phyloP scores from a whole-genome alignment of 164 flowering plant genomes.

The Dillenia turbinata region DNA sequence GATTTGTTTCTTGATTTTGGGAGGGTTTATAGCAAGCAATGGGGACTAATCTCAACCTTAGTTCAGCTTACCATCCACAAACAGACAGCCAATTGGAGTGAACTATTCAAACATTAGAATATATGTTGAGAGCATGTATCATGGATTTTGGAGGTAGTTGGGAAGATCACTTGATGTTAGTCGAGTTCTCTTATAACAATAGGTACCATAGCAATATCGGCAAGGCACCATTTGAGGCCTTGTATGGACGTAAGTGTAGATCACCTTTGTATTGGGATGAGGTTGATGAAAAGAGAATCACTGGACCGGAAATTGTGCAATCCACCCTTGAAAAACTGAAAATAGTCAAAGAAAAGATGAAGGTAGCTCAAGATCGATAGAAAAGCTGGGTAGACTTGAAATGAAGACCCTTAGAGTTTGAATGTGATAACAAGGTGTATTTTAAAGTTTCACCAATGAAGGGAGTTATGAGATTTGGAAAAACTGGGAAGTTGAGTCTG shows the following conservation, averaged over 20 bases:
- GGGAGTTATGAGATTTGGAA: conserved; percentile 7
- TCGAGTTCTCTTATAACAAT: no score
- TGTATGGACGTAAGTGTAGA: conserved; percentile 18
- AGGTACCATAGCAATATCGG: no score
- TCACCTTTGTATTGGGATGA: conserved; percentile 12
- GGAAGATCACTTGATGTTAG: no score
- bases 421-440: conserved; percentile 10
- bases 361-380: not conserved
- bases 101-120: no score
- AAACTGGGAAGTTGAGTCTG: conserved; percentile 6
- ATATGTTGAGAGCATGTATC: no score
- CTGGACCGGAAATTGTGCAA: conserved; percentile 11
- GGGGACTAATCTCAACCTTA: no score
- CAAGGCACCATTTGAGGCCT: no score
- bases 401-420: not conserved
- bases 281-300: conserved; percentile 3
- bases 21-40: no score
- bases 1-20: no score
- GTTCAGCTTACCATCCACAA: no score
- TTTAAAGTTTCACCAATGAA: conserved; percentile 3
- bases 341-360: not conserved
- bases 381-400: not conserved
- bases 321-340: not conserved
- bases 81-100: no score
- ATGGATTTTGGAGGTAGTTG: no score